Conservation (phyloP, 805 yeast genomes). For the Alloascoidea africana region DNA sequence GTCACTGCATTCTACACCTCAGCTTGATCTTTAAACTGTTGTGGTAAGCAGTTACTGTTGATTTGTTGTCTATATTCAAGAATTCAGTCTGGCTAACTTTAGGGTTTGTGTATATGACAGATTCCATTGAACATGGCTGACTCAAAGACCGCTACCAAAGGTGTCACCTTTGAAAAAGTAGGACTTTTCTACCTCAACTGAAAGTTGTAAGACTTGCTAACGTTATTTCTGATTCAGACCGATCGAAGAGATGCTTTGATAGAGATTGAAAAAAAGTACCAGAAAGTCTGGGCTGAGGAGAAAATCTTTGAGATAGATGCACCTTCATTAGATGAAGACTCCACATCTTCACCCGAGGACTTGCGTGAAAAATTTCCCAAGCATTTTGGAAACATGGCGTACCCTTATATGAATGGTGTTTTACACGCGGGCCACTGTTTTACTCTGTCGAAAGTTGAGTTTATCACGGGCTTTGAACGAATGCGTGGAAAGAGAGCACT, state of each 20-base stretch:
- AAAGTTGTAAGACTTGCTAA: no score
- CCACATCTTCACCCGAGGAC: slow-evolving; percentile 47
- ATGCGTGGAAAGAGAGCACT: slow-evolving; percentile 86
- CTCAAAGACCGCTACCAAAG: no score
- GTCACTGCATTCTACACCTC: no score
- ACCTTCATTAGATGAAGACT: slow-evolving; percentile 55
- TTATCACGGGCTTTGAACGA: slow-evolving; percentile 84
- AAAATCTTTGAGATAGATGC: slow-evolving; percentile 81
- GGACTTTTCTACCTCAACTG: no score
- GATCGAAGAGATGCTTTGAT: slow-evolving; percentile 90
- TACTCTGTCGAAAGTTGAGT: slow-evolving; percentile 89
- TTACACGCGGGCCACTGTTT: slow-evolving; percentile 96
- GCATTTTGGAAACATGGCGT: slow-evolving; percentile 88
- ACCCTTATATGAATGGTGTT: slow-evolving; percentile 98
- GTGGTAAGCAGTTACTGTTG: no score
- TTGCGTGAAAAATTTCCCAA: slow-evolving; percentile 73
- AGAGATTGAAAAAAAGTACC: slow-evolving; percentile 79
- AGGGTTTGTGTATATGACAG: no score
- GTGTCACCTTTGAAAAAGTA: no score
- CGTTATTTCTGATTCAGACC: slow-evolving; percentile 37
- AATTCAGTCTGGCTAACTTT: no score
- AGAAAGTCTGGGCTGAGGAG: slow-evolving; percentile 75
- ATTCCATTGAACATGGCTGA: no score
- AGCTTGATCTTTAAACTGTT: no score
- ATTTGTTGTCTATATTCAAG: no score